phyloP scores from a whole-genome alignment of 768 basidiomycete species.

The Tylopilus cervinicoccineus region DNA sequence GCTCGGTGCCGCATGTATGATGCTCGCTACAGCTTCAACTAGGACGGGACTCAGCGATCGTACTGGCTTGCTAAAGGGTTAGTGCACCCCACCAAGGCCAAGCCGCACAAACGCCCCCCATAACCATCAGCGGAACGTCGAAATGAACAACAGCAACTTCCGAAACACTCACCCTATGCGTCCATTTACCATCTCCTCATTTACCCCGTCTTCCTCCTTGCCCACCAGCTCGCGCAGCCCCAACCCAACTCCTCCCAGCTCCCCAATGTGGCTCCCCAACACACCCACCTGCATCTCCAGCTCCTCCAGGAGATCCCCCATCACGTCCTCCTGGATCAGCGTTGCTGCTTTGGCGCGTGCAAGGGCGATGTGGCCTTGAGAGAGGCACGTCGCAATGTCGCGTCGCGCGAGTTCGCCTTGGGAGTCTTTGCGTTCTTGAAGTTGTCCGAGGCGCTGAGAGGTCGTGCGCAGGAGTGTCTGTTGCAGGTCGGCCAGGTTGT shows the following conservation, averaged over 20 bases:
- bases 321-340: constrained; percentile 57
- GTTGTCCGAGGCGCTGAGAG: constrained; percentile 61
- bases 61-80: constrained; percentile 27
- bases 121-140: constrained; percentile 1
- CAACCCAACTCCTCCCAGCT: constrained; percentile 33
- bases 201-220: background rate
- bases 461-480: constrained; percentile 63
- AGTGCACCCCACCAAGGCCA: background rate
- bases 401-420: constrained; percentile 56
- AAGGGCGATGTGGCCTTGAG: constrained; percentile 54
- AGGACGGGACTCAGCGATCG: constrained; percentile 42
- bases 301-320: constrained; percentile 58
- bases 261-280: constrained; percentile 53
- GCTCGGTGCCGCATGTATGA: constrained; percentile 58
- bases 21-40: constrained; percentile 64
- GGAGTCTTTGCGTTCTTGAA: constrained; percentile 68
- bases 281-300: constrained; percentile 66
- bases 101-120: constrained; percentile 1
- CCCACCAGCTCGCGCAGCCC: background rate
- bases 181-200: background rate
- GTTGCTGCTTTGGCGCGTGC: constrained; percentile 74
- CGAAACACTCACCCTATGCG: constrained; percentile 30
- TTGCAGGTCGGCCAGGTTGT: background rate
- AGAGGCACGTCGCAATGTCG: constrained; percentile 65
- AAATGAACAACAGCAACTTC: background rate